A percentile compares a stretch with the other conserved stretches of the same genome.
These are phyloP conservation scores for Alternaria arbusti DNA, from an alignment of 2,329 filamentous ascomycete genomes.

Conservation along the genomic window DNA sequence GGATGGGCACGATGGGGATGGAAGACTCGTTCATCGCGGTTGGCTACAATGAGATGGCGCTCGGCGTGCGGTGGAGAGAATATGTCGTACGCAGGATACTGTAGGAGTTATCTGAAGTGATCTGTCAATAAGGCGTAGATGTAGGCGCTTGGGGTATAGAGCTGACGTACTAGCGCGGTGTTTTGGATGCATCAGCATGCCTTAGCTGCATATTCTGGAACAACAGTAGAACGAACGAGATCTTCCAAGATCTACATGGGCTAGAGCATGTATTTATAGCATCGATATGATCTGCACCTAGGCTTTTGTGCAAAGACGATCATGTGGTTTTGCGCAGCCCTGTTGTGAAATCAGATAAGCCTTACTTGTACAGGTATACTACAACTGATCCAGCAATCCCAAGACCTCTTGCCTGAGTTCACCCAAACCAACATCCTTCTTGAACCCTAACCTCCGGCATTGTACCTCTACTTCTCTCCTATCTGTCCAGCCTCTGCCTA, in stretches of 20 bases:
- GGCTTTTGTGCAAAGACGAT: background rate
- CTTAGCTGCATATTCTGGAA: background rate
- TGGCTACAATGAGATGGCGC: background rate
- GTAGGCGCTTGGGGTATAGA: background rate
- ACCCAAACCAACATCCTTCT: constrained; percentile 63
- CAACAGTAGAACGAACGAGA: background rate
- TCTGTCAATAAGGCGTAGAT: background rate
- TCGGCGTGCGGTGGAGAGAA: background rate
- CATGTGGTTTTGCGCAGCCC: too few species aligned
- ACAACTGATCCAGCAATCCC: constrained; percentile 29
- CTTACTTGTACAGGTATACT: background rate
- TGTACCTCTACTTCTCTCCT: constrained; percentile 72
- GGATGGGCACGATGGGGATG: background rate
- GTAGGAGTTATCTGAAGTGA: background rate
- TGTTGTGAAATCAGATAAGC: background rate
- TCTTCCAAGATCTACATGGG: background rate
- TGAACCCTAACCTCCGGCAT: constrained; percentile 71
- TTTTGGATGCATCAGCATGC: background rate
- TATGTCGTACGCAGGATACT: background rate
- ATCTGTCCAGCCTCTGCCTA: constrained; percentile 62
- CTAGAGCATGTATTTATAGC: background rate
- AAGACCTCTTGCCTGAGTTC: constrained; percentile 55
- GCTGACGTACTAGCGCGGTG: background rate
- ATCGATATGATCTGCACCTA: background rate
- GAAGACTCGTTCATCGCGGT: background rate